These are phyloP conservation scores for Aspergillus novoparasiticus DNA, from an alignment of 2,329 filamentous ascomycete species.

Conservation along the genomic window DNA sequence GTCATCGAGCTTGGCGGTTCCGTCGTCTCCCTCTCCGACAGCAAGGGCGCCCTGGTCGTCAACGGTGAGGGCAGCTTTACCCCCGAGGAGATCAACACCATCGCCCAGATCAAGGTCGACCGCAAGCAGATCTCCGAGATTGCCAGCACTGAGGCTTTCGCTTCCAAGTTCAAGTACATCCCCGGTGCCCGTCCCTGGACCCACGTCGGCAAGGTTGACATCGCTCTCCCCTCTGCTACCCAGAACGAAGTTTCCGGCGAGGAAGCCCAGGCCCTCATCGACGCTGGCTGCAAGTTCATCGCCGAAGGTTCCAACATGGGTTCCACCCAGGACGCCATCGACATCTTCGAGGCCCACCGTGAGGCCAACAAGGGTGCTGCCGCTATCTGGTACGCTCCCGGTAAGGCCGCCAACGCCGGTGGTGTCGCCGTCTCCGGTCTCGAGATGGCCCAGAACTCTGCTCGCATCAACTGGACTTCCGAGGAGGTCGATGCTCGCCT, in stretches of 20 bases:
- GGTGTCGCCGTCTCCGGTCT: conserved; percentile 96
- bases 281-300: conserved; percentile 77
- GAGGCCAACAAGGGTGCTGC: conserved; percentile 62
- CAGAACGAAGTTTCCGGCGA: conserved; percentile 96
- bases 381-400: conserved; percentile 93
- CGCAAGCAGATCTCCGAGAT: conserved; percentile 80
- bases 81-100: conserved; percentile 74
- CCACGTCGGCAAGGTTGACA: conserved; percentile 85
- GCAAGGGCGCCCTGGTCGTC: conserved; percentile 79
- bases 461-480: conserved; percentile 78
- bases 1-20: conserved; percentile 92
- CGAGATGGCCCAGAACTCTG: conserved; percentile 98
- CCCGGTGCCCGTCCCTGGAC: conserved; percentile 87
- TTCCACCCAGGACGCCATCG: conserved; percentile 92
- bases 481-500: conserved; percentile 92
- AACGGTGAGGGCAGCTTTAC: conserved; percentile 70
- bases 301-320: conserved; percentile 99
- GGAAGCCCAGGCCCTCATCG: conserved; percentile 81
- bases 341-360: conserved; percentile 82
- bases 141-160: conserved; percentile 57
- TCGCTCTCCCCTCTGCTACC: conserved; percentile 89
- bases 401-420: conserved; percentile 96
- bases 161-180: conserved; percentile 78
- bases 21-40: conserved; percentile 92
- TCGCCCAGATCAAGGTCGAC: conserved; percentile 83